A percentile compares a stretch with the other conserved stretches of the same genome.
These are phyloP conservation scores for Tulasnella sp. DNA, from an alignment of 768 basidiomycete genomes.

Conservation along the genomic window DNA sequence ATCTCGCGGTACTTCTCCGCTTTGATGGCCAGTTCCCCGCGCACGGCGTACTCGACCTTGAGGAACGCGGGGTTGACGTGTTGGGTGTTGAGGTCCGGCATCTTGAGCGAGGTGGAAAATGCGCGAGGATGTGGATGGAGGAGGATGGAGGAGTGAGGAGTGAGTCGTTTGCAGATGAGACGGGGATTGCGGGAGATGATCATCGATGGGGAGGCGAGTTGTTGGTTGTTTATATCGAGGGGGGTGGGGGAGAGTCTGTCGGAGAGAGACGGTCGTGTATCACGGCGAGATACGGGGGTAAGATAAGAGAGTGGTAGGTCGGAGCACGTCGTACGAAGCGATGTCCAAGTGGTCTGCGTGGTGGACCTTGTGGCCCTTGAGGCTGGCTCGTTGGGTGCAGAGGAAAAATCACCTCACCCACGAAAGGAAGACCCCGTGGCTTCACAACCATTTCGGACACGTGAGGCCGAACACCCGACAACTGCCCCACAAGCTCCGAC, in stretches of 20 bases:
- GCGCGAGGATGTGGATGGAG: not conserved
- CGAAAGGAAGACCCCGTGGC: too few species aligned
- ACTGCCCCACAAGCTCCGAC: not conserved
- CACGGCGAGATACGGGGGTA: not conserved
- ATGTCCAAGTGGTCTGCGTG: not conserved
- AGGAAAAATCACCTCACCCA: not conserved
- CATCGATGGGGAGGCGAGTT: not conserved
- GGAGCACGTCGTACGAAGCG: not conserved
- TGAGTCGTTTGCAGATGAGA: not conserved
- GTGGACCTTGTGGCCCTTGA: not conserved
- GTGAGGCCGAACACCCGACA: not conserved
- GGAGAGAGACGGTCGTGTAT: not conserved
- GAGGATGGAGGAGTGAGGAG: not conserved
- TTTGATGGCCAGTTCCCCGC: slow-evolving; percentile 92
- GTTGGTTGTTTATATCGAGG: not conserved
- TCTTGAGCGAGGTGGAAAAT: not conserved
- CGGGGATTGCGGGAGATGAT: not conserved
- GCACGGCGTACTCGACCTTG: slow-evolving; percentile 92
- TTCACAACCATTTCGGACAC: not conserved
- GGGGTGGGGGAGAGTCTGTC: not conserved
- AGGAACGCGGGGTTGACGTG: slow-evolving; percentile 74
- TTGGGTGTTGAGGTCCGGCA: slow-evolving; percentile 42
- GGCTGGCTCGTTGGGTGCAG: not conserved
- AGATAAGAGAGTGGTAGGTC: not conserved
- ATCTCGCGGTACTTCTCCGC: slow-evolving; percentile 69